These are phyloP conservation scores for Lithospermum erythrorhizon DNA, from an alignment of 257 asterid genomes.

Conservation along the genomic window DNA sequence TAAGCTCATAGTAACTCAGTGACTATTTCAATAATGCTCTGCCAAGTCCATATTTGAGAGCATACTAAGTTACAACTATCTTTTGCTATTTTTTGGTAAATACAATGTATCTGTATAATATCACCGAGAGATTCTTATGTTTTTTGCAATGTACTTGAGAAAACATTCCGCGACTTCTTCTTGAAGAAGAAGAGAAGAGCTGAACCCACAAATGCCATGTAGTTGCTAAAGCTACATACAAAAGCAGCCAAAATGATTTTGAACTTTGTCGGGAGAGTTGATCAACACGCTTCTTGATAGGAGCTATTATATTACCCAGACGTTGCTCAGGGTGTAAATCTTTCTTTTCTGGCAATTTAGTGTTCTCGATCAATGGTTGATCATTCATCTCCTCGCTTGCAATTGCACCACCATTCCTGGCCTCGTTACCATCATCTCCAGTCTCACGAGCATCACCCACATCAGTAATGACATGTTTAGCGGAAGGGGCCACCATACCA, in stretches of 20 bases:
- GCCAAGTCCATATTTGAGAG: no score
- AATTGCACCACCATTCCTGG: slow-evolving; percentile 12
- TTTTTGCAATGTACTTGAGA: slow-evolving; percentile 13
- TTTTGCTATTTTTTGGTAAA: not conserved
- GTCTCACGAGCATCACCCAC: slow-evolving; percentile 14
- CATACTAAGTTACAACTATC: no score
- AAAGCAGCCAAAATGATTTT: slow-evolving; percentile 58
- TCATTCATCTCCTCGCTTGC: slow-evolving; percentile 11
- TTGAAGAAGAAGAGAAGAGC: slow-evolving; percentile 32
- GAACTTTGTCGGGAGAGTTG: slow-evolving; percentile 37
- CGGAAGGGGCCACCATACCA: slow-evolving; percentile 43
- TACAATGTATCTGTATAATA: not conserved
- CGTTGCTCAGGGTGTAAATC: slow-evolving; percentile 14
- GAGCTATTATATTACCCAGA: slow-evolving; percentile 18
- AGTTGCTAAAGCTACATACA: slow-evolving; percentile 54
- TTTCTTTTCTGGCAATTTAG: slow-evolving; percentile 11
- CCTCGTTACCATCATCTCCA: slow-evolving; percentile 9
- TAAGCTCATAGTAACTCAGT: no score
- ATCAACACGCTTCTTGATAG: slow-evolving; percentile 38
- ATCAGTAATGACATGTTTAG: slow-evolving; percentile 18
- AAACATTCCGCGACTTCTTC: slow-evolving; percentile 28
- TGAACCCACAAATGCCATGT: slow-evolving; percentile 65
- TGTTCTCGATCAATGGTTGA: slow-evolving; percentile 4
- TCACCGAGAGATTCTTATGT: slow-evolving; percentile 4
- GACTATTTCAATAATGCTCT: no score